Evolutionary conservation across 345 rosid genomes (phyloP), one percentile per base, ranked within the genome.

Genomic region (Dipteronia sinensis): DNA sequence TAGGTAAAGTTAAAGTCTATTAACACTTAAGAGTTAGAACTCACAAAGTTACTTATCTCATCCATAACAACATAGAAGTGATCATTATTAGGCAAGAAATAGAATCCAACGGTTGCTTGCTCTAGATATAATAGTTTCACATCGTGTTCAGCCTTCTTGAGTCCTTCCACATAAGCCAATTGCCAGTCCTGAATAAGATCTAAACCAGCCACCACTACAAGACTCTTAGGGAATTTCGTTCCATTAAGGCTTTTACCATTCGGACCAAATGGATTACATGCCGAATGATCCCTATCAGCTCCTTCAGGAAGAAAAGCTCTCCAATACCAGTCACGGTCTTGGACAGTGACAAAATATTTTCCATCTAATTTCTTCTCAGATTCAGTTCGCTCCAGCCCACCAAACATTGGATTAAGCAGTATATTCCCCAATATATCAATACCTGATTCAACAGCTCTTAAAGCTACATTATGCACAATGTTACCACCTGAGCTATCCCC

Each of bases 401-500:
- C 94, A 83, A 95, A 95, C 97, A 95, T 88, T 22, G 98, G 98
- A 71, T 93, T 93, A 51, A 95, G 88, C 81, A 91, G 76, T 77
- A 95, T 90, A 79, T 88, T 92, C 5, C 98, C 98, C 59, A 90
- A 79, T 7, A 93, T 82, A 15, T 86, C 75, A 2, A 90, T 85
- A 51, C 92, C 98, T 0, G 90, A 86, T 65, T 93, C 95, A 7
- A 76, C 77, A 0, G 95, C 98, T 72, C 84, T 91, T 61, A 85
- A 71, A 46, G 97, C 97, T 72, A 95, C 98, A 74, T 93, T 87
- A 65, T 95, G 98, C 2, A 65, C 97, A 1, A 95, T 95, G 82
- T 95, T 95, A 59, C 98, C 98, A 11, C 98, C 98, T 0, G 97
- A 91, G 80, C 98, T 95, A 81, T 95, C 98, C 3, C 98, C 98